phyloP scores from a whole-genome alignment of 2,329 filamentous ascomycete species.

The Nothophaeocryptopus gaeumannii region DNA sequence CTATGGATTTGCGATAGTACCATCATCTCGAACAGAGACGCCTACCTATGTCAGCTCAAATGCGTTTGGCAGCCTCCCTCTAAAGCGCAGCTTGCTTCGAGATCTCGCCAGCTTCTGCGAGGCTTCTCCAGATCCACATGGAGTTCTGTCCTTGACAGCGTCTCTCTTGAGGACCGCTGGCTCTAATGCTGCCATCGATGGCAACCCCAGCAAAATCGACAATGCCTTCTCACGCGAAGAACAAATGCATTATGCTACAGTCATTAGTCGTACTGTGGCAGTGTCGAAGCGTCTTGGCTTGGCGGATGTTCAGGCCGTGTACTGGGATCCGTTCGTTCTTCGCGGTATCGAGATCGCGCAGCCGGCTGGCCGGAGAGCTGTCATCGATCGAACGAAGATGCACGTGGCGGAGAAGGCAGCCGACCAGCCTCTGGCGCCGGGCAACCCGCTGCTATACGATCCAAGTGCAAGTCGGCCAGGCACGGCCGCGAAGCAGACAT shows the following conservation, averaged over 20 bases:
- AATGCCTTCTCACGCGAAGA: constrained; percentile 59
- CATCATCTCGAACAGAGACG: constrained; percentile 3
- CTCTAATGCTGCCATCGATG: constrained; percentile 44
- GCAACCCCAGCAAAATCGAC: not conserved
- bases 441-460: constrained; percentile 91
- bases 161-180: constrained; percentile 80
- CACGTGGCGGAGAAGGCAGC: constrained; percentile 12
- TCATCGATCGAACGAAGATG: constrained; percentile 25
- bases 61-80: constrained; percentile 68
- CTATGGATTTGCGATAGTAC: constrained; percentile 27
- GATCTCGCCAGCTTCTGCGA: constrained; percentile 94
- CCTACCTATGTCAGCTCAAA: constrained; percentile 14
- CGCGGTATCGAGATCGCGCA: constrained; percentile 69
- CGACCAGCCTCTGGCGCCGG: constrained; percentile 14
- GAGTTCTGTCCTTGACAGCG: constrained; percentile 83
- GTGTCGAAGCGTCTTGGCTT: constrained; percentile 75
- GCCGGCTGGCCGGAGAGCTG: constrained; percentile 15
- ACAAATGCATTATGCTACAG: constrained; percentile 77
- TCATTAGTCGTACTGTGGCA: constrained; percentile 77
- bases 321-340: constrained; percentile 95
- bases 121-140: constrained; percentile 84
- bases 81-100: constrained; percentile 83
- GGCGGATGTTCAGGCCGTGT: constrained; percentile 69
- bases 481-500: constrained; percentile 52
- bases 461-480: constrained; percentile 73